Conservation (phyloP, 306 rosid species). For the Pterocarpus macrocarpus region DNA sequence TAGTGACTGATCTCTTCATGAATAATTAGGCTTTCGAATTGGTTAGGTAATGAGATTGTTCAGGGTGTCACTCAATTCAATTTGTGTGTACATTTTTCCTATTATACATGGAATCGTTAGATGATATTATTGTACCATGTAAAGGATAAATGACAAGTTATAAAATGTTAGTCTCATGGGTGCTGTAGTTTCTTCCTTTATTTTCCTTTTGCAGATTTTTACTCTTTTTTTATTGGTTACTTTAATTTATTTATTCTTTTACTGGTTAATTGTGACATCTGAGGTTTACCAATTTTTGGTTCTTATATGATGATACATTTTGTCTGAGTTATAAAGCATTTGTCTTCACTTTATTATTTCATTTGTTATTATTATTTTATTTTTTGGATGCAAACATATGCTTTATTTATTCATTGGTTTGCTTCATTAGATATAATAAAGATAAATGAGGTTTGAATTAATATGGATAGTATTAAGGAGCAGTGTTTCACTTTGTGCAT, state of each 20-base stretch:
- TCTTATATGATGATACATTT: neutral
- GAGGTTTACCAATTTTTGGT: neutral
- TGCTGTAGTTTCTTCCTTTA: too few relatives aligned
- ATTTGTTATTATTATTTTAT: neutral
- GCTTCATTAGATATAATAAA: neutral
- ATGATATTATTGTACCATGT: too few relatives aligned
- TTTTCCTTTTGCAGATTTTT: neutral
- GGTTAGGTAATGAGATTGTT: too few relatives aligned
- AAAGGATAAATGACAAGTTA: too few relatives aligned
- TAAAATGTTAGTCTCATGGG: too few relatives aligned
- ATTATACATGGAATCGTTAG: too few relatives aligned
- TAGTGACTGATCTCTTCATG: too few relatives aligned
- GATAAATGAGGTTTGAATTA: neutral
- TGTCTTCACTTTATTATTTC: neutral
- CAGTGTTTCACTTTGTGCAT: neutral
- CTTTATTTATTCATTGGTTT: conserved; percentile 27
- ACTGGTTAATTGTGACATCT: neutral
- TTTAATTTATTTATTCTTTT: neutral
- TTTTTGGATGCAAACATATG: neutral
- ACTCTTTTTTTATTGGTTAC: neutral
- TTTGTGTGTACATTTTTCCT: too few relatives aligned
- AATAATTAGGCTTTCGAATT: too few relatives aligned
- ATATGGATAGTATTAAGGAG: neutral
- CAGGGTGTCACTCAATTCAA: too few relatives aligned
- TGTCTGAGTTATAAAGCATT: conserved; percentile 21